Conservation (phyloP, 2,329 filamentous ascomycete genomes). For the Daldinia sp. region DNA sequence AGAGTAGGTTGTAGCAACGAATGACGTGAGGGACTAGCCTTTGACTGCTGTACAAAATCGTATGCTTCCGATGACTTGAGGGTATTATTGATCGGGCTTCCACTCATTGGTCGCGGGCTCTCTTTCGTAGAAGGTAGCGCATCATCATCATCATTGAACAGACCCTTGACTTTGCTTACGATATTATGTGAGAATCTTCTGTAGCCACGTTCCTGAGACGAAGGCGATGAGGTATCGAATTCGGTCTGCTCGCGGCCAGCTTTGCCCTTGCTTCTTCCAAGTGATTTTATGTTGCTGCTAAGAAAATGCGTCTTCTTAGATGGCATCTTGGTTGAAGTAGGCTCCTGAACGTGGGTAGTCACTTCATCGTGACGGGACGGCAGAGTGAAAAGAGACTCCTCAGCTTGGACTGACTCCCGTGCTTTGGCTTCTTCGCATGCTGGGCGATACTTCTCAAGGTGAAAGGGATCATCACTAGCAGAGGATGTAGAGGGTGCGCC, state of each 20-base stretch:
- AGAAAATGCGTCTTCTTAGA: conserved; percentile 8
- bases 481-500: not conserved
- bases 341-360: not conserved
- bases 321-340: not conserved
- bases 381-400: not conserved
- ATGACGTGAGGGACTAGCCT: not conserved
- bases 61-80: not conserved
- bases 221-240: not conserved
- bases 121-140: not conserved
- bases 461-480: conserved; percentile 20
- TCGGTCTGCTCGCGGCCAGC: not conserved
- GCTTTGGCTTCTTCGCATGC: not conserved
- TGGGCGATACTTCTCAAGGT: conserved; percentile 29
- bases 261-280: not conserved
- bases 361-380: not conserved
- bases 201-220: not conserved
- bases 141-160: conserved; percentile 10
- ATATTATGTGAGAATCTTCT: conserved; percentile 12
- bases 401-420: not conserved
- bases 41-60: not conserved
- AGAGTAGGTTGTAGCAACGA: not conserved
- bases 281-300: not conserved
- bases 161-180: conserved; percentile 3
- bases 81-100: not conserved
- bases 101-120: not conserved